Evolutionary conservation across 2,329 filamentous ascomycete species (phyloP), one percentile per base, ranked within the genome.

Genomic region (Grosmannia huntii): DNA sequence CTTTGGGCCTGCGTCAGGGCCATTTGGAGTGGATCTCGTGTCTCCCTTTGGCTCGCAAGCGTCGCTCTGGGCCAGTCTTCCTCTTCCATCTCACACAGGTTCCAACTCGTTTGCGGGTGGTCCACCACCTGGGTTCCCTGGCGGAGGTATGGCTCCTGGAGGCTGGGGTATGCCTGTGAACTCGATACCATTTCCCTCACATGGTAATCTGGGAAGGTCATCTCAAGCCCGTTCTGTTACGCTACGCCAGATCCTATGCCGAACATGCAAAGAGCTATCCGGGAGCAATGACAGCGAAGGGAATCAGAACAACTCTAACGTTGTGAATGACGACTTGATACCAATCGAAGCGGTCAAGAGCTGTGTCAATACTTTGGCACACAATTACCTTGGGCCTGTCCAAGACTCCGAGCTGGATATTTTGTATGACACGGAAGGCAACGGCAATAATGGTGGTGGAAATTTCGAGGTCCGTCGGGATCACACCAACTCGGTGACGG

Each of bases 381-480:
- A 48, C 10, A 44, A 19, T 11, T 55, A 52, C 21, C n/a, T 59
- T 10, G 57, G 52, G 10, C 76, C 76, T 3, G 65, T 82, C 75
- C 69, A 76, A 63, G 70, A 83, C 75, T 66, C 78, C 28, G 91
- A 96, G 66, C 78, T 97, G 65, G 77, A 92, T 46, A 84, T 88
- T 59, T 86, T 95, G 60, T 94, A 89, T 69, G 92, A 97, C 66
- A 96, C 92, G 0, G 89, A 96, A 68, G 94, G 94, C 59, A 95
- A 87, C 65, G 69, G 75, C 2, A 83, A 85, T 60, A 97, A 97
- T 66, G 94, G 94, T 52, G 92, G 92, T 51, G 94, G 94, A n/a
- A 86, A 81, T 28, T 95, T 99, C 67, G 83, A 87, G 38, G 78
- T 87, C 62, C 80, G 79, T 61, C 76, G 78, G 46, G 79, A 82